Conservation (phyloP, 345 rosid genomes). For the Excoecaria agallocha region DNA sequence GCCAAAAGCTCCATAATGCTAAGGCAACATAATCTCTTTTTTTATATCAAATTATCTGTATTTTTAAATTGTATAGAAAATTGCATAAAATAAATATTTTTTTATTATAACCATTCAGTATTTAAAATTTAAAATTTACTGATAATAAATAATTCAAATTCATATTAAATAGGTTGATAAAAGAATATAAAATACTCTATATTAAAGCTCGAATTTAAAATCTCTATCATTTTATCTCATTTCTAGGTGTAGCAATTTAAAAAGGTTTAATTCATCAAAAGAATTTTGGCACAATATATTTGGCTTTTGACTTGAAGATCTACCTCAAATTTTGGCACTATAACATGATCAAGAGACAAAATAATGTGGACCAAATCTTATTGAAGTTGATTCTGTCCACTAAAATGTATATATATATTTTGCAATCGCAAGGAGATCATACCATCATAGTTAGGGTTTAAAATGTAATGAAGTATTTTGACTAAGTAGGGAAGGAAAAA, state of each 20-base stretch:
- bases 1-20: neutral
- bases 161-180: too few relatives aligned
- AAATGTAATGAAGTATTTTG: conserved; percentile 15
- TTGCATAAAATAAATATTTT: too few relatives aligned
- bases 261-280: too few relatives aligned
- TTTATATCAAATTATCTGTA: neutral
- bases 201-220: too few relatives aligned
- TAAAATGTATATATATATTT: neutral
- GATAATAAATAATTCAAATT: too few relatives aligned
- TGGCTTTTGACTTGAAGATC: conserved; percentile 5
- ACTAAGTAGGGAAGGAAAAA: conserved; percentile 16
- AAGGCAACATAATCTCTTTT: neutral
- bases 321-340: conserved; percentile 1
- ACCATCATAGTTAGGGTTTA: conserved; percentile 28
- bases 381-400: conserved; percentile 26
- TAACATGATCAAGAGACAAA: conserved; percentile 19
- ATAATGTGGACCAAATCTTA: conserved; percentile 22
- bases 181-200: too few relatives aligned
- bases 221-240: too few relatives aligned
- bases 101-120: too few relatives aligned
- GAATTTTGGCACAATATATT: neutral
- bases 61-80: too few relatives aligned
- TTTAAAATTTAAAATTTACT: too few relatives aligned
- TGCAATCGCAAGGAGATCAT: neutral
- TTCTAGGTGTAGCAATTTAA: too few relatives aligned